phyloP scores from a whole-genome alignment of 2,329 filamentous ascomycete genomes.

The Claviceps cyperi region DNA sequence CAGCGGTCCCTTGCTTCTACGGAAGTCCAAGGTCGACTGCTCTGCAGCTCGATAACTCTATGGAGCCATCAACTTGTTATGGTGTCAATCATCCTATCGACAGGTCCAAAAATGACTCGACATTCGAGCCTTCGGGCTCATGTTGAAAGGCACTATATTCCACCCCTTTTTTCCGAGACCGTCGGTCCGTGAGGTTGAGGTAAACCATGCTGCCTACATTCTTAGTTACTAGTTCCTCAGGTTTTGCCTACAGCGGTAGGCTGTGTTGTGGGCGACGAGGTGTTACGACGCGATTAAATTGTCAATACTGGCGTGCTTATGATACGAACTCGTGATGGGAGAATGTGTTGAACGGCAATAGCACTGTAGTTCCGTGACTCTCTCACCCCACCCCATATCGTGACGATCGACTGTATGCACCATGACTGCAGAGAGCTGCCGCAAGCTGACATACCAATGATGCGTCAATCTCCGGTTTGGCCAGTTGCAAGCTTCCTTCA shows the following conservation, averaged over 20 bases:
- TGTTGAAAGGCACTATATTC: slow-evolving; percentile 60
- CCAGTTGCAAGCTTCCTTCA: too few relatives aligned
- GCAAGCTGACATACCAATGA: too few relatives aligned
- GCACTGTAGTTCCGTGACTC: too few relatives aligned
- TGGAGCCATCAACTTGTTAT: slow-evolving; percentile 62
- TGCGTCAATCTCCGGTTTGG: too few relatives aligned
- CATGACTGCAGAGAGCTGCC: too few relatives aligned
- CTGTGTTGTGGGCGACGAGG: too few relatives aligned
- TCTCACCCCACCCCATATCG: too few relatives aligned
- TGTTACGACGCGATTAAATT: too few relatives aligned
- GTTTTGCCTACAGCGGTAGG: background rate
- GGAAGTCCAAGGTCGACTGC: slow-evolving; percentile 53
- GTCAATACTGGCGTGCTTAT: too few relatives aligned
- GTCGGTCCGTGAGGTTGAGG: slow-evolving; percentile 81
- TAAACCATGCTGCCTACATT: slow-evolving; percentile 52
- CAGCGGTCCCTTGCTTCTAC: slow-evolving; percentile 51
- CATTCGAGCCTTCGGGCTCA: slow-evolving; percentile 34
- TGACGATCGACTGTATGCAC: too few relatives aligned
- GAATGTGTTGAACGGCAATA: too few relatives aligned
- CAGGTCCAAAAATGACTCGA: slow-evolving; percentile 76
- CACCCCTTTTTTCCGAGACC: slow-evolving; percentile 78
- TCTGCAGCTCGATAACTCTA: slow-evolving; percentile 72
- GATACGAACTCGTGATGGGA: too few relatives aligned
- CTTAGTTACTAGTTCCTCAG: slow-evolving; percentile 4
- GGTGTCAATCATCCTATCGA: slow-evolving; percentile 87